A percentile compares a stretch with the other conserved stretches of the same genome.
Evolutionary conservation across 495 filamentous ascomycete species (phyloP).

Genomic region (Chaetomium tenue): DNA sequence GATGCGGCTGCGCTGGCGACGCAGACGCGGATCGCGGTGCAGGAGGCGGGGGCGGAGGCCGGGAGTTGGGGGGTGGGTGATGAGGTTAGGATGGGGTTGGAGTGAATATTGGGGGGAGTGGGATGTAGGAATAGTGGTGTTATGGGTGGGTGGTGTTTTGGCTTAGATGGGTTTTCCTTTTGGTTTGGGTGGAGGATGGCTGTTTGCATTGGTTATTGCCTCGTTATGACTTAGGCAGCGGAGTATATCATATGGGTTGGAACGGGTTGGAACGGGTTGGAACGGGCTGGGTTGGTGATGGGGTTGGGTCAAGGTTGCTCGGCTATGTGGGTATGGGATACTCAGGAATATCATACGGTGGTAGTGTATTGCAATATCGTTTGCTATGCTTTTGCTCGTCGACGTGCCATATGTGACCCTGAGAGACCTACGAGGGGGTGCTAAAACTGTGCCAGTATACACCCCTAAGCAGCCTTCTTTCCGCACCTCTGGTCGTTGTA

Average conservation of each 20-base stretch:
- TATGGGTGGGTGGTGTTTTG: too few species aligned
- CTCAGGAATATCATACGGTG: not conserved
- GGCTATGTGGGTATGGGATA: not conserved
- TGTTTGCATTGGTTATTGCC: not conserved
- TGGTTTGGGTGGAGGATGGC: not conserved
- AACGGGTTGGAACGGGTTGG: not conserved
- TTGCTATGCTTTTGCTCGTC: not conserved
- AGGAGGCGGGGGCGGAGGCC: slow-evolving; percentile 33
- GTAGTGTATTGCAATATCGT: not conserved
- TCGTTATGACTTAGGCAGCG: not conserved
- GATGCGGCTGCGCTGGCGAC: slow-evolving; percentile 33
- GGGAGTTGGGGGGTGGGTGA: slow-evolving; percentile 41
- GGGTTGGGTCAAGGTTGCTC: not conserved
- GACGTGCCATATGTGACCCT: too few species aligned
- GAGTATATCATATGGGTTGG: not conserved
- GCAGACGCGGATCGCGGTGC: slow-evolving; percentile 32
- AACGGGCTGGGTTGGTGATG: not conserved
- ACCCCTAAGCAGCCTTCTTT: too few species aligned
- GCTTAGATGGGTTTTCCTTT: too few species aligned
- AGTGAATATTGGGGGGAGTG: slow-evolving; percentile 4
- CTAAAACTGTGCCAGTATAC: too few species aligned
- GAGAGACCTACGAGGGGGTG: too few species aligned
- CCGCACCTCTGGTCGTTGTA: too few species aligned
- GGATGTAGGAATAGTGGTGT: too few species aligned
- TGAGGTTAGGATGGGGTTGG: slow-evolving; percentile 43